A percentile compares a stretch with the other conserved stretches of the same genome.
phyloP scores from a whole-genome alignment of 2,329 filamentous ascomycete species.

The Diaporthe sp. region DNA sequence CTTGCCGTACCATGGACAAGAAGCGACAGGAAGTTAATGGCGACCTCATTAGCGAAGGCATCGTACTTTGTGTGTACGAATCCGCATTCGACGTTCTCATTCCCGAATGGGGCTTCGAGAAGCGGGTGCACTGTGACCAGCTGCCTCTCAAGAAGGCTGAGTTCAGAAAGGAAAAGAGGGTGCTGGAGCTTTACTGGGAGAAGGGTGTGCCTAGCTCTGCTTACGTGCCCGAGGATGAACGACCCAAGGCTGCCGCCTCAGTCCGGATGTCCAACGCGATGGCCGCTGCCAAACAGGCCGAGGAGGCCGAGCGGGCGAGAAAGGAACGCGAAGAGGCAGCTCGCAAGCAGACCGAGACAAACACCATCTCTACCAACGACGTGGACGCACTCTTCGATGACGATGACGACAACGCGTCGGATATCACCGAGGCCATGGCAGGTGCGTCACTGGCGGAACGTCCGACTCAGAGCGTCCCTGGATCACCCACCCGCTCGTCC shows the following conservation, averaged over 20 bases:
- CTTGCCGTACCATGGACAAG: conserved; percentile 96
- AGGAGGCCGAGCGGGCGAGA: conserved; percentile 83
- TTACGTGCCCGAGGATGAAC: conserved; percentile 96
- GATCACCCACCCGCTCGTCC: conserved; percentile 85
- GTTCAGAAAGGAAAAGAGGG: conserved; percentile 94
- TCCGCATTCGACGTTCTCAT: conserved; percentile 98
- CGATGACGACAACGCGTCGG: conserved; percentile 88
- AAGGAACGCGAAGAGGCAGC: conserved; percentile 93
- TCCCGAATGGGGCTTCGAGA: conserved; percentile 98
- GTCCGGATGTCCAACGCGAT: conserved; percentile 82
- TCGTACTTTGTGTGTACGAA: conserved; percentile 97
- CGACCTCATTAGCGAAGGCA: conserved; percentile 94
- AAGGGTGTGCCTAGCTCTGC: conserved; percentile 97
- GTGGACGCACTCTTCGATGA: conserved; percentile 97
- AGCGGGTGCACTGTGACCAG: conserved; percentile 98
- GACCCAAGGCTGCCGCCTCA: conserved; percentile 84
- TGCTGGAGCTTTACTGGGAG: conserved; percentile 99
- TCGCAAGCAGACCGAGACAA: conserved; percentile 93
- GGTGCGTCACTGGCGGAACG: conserved; percentile 91
- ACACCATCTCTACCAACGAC: conserved; percentile 92
- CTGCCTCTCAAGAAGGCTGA: conserved; percentile 99
- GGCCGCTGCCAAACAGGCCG: conserved; percentile 83
- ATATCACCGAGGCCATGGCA: conserved; percentile 90
- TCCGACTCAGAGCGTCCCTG: conserved; percentile 94
- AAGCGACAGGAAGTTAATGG: conserved; percentile 87